A percentile compares a stretch with the other conserved stretches of the same genome.
These are phyloP conservation scores for Multifurca ochricompacta DNA, from an alignment of 768 basidiomycete species.

Conservation along the genomic window DNA sequence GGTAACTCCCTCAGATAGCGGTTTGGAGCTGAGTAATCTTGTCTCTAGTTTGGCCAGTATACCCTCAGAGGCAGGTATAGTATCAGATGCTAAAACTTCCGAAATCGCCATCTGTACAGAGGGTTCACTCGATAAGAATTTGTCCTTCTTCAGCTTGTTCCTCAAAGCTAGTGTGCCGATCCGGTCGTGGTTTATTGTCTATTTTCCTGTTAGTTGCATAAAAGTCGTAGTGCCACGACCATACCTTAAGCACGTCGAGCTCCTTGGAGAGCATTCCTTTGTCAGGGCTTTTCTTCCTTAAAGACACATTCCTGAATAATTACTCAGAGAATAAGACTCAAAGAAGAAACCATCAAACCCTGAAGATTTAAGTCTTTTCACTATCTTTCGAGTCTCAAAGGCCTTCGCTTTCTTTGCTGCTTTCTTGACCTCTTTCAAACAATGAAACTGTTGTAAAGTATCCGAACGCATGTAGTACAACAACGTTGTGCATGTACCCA, in stretches of 20 bases:
- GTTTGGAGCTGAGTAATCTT: slow-evolving; percentile 69
- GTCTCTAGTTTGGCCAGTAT: slow-evolving; percentile 54
- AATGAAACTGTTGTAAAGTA: slow-evolving; percentile 52
- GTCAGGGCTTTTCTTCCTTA: slow-evolving; percentile 31
- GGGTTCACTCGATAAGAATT: slow-evolving; percentile 37
- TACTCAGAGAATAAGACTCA: neutral
- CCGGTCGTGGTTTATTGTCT: slow-evolving; percentile 53
- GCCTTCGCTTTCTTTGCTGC: slow-evolving; percentile 73
- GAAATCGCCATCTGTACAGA: slow-evolving; percentile 30
- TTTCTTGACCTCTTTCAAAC: slow-evolving; percentile 62
- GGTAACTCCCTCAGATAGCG: slow-evolving; percentile 52
- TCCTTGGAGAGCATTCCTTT: slow-evolving; percentile 49
- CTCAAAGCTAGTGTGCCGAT: slow-evolving; percentile 60
- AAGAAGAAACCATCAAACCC: slow-evolving; percentile 38
- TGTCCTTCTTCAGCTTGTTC: slow-evolving; percentile 70
- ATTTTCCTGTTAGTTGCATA: slow-evolving; percentile 4
- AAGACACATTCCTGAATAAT: slow-evolving; percentile 28
- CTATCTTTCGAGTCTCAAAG: slow-evolving; percentile 74
- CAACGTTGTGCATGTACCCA: neutral
- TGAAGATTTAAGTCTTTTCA: slow-evolving; percentile 70
- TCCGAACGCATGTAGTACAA: neutral
- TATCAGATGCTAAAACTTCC: slow-evolving; percentile 23
- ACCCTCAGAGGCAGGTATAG: slow-evolving; percentile 31
- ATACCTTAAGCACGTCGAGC: slow-evolving; percentile 59
- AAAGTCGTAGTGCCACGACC: slow-evolving; percentile 8